phyloP scores from a whole-genome alignment of 257 asterid species.

The Handroanthus guayacan region DNA sequence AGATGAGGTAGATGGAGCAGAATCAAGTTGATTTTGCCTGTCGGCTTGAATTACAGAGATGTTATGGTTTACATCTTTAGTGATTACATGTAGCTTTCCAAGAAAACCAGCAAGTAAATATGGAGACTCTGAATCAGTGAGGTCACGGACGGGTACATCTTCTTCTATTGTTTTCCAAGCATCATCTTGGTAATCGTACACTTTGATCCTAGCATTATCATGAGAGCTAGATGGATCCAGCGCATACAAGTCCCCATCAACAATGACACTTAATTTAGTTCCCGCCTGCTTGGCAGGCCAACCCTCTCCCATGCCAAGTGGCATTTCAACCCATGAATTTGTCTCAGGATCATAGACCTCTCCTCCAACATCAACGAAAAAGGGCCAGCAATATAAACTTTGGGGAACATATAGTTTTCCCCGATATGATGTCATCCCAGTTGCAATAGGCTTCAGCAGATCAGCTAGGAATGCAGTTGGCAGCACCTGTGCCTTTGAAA shows the following conservation, averaged over 20 bases:
- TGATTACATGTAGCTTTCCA: slow-evolving; percentile 77
- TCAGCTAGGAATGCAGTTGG: slow-evolving; percentile 88
- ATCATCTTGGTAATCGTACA: slow-evolving; percentile 77
- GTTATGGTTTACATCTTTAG: slow-evolving; percentile 67
- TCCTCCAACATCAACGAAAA: slow-evolving; percentile 92
- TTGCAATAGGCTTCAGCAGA: slow-evolving; percentile 89
- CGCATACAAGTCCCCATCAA: slow-evolving; percentile 79
- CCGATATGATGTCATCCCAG: slow-evolving; percentile 84
- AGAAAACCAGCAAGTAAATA: slow-evolving; percentile 78
- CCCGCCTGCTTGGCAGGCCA: slow-evolving; percentile 99
- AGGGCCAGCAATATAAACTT: slow-evolving; percentile 90
- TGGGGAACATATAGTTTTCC: slow-evolving; percentile 91
- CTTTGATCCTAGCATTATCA: slow-evolving; percentile 76
- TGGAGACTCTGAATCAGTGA: slow-evolving; percentile 75
- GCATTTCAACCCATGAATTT: slow-evolving; percentile 85
- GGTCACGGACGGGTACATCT: slow-evolving; percentile 70
- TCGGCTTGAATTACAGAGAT: slow-evolving; percentile 75
- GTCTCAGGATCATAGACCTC: slow-evolving; percentile 88
- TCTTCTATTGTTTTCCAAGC: slow-evolving; percentile 83
- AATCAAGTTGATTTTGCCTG: slow-evolving; percentile 45
- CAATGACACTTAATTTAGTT: slow-evolving; percentile 75
- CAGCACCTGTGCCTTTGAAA: slow-evolving; percentile 76
- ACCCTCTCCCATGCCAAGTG: slow-evolving; percentile 93
- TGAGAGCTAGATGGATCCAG: slow-evolving; percentile 73
- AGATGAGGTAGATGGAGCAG: slow-evolving; percentile 51